These are phyloP conservation scores for Fusarium sublunatum DNA, from an alignment of 2,329 filamentous ascomycete genomes.

Conservation along the genomic window DNA sequence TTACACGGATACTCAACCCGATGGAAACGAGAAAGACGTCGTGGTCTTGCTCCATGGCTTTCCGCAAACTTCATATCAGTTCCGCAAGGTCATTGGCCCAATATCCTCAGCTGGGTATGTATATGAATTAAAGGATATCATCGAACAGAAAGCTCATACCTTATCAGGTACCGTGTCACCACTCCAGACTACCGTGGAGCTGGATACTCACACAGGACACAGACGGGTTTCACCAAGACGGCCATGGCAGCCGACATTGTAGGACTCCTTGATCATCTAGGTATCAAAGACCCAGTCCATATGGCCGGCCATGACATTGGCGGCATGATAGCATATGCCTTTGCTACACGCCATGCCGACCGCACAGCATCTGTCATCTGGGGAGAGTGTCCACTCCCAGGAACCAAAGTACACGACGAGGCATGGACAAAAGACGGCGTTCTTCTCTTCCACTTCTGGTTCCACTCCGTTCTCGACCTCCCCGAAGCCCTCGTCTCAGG, in stretches of 20 bases:
- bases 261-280: slow-evolving; percentile 5
- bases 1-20: slow-evolving; percentile 17
- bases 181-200: slow-evolving; percentile 17
- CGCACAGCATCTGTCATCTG: slow-evolving; percentile 17
- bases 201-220: slow-evolving; percentile 15
- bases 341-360: slow-evolving; percentile 8
- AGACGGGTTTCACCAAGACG: slow-evolving; percentile 22
- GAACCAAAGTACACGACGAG: slow-evolving; percentile 7
- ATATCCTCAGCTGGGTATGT: slow-evolving; percentile 10
- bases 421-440: slow-evolving; percentile 12
- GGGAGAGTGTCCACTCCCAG: slow-evolving; percentile 24
- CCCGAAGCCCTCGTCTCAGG: slow-evolving; percentile 23
- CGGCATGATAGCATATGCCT: slow-evolving; percentile 29
- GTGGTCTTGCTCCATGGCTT: slow-evolving; percentile 24
- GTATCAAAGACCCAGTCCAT: slow-evolving; percentile 13
- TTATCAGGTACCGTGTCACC: slow-evolving; percentile 16
- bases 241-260: slow-evolving; percentile 23
- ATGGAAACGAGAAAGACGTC: slow-evolving; percentile 4
- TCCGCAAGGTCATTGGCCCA: slow-evolving; percentile 16
- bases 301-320: slow-evolving; percentile 20
- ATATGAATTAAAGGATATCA: too few relatives aligned
- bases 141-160: background rate
- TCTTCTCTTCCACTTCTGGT: slow-evolving; percentile 17
- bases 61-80: slow-evolving; percentile 26
- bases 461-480: slow-evolving; percentile 13